phyloP scores from a whole-genome alignment of 352 stramenopile genomes.

The Pythium dissotocum region DNA sequence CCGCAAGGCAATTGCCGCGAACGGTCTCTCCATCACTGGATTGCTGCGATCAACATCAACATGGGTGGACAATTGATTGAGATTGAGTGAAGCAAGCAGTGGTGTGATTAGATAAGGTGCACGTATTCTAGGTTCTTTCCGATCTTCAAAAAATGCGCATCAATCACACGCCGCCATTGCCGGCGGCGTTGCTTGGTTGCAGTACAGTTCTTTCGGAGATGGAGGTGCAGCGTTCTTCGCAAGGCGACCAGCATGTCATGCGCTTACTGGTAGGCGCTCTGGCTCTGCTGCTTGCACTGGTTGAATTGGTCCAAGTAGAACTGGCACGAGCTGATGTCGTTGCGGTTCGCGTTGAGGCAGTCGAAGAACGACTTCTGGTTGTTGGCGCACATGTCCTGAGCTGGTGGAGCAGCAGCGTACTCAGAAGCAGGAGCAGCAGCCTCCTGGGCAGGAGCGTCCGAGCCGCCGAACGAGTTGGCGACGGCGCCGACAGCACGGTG shows the following conservation, averaged over 20 bases:
- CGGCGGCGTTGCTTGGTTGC: background rate
- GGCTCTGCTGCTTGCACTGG: constrained; percentile 71
- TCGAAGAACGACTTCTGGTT: constrained; percentile 85
- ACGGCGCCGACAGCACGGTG: constrained; percentile 90
- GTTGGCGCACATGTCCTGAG: constrained; percentile 61
- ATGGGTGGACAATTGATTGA: background rate
- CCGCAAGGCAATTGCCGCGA: background rate
- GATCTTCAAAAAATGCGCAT: background rate
- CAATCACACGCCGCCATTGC: background rate
- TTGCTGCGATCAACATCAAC: background rate
- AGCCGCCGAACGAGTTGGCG: constrained; percentile 66
- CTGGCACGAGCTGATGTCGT: constrained; percentile 87
- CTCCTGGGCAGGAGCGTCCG: constrained; percentile 41
- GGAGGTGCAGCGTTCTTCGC: background rate
- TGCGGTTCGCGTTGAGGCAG: constrained; percentile 84
- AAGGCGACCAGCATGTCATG: background rate
- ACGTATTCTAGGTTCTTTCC: constrained; percentile 2
- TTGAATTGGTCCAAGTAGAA: constrained; percentile 90
- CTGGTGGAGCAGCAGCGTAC: constrained; percentile 30
- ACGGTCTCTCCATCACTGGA: background rate
- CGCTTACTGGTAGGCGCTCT: constrained; percentile 58
- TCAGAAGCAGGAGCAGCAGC: constrained; percentile 25
- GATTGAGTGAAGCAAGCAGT: background rate
- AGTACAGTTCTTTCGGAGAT: background rate
- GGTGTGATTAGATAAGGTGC: constrained; percentile 11